Evolutionary conservation across 2,329 filamentous ascomycete species (phyloP), one percentile per base, ranked within the genome.

Genomic region (Trichoderma sp.): DNA sequence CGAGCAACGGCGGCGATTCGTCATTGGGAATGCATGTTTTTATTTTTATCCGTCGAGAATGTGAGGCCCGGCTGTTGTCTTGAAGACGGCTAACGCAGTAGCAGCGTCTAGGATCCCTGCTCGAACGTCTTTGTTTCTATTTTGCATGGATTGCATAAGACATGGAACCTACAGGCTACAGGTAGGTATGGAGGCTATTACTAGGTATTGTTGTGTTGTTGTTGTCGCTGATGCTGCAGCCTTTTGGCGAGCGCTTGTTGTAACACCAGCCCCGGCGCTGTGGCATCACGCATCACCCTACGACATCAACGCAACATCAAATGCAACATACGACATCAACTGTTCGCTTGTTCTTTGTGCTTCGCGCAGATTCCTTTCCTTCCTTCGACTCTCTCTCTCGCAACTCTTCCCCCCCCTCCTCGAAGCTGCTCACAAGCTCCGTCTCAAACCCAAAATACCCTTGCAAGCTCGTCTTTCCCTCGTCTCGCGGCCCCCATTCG

Each of bases 211-310:
- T 26, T 12, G 34, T 34, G 32, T 34, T 34, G 32, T 34, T 34
- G 36, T 39, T 39, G 36, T 39, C 34, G 34, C 34, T 36, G 14
- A 28, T 26, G 21, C 26, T 24, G 56, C 56, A 47, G 28, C 14
- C 36, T 36, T 66, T 57, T 61, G 66, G 66, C 36, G 56, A 69
- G 66, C 66, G 66, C 66, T 69, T 69, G 34, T 43, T 58, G 66
- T 57, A 57, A 69, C 66, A 61, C 56, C n/a, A 30, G 56, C 26
- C 26, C 36, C 36, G 15, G 36, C 36, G 36, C 36, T 39, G 15
- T 39, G 36, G 36, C 36, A 39, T 39, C 36, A 39, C 36, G 15
- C 15, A 36, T 39, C 36, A 39, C 9, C 43, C 43, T 47, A 47
- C 43, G 18, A 47, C 43, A n/a, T 47, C 43, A 21, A 36, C 34